These are phyloP conservation scores for Barnettozyma botsteinii DNA, from an alignment of 805 yeast species.

Conservation along the genomic window DNA sequence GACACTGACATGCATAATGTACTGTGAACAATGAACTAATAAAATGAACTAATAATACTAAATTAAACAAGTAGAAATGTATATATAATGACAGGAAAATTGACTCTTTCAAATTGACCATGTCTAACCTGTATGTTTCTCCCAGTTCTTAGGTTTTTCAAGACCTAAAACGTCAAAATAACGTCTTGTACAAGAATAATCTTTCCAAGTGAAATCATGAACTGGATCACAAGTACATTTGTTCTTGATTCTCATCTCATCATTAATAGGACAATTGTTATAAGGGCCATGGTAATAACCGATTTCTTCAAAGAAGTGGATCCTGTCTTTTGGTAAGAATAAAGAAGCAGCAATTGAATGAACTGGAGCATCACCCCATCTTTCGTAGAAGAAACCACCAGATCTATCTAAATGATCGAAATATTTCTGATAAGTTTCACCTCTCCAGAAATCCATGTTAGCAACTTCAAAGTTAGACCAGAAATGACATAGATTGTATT, in stretches of 20 bases:
- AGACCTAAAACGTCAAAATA: slow-evolving; percentile 51
- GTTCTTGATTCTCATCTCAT: slow-evolving; percentile 47
- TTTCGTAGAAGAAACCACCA: slow-evolving; percentile 80
- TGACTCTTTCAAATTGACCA: too few relatives aligned
- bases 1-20: neutral
- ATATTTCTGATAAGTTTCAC: slow-evolving; percentile 49
- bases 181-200: slow-evolving; percentile 65
- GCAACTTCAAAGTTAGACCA: slow-evolving; percentile 81
- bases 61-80: too few relatives aligned
- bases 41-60: too few relatives aligned
- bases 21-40: too few relatives aligned
- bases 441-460: slow-evolving; percentile 63
- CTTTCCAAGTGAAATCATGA: slow-evolving; percentile 71
- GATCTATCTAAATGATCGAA: slow-evolving; percentile 56
- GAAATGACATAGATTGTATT: slow-evolving; percentile 72
- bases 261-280: slow-evolving; percentile 71
- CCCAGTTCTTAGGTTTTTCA: slow-evolving; percentile 68
- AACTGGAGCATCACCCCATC: slow-evolving; percentile 95
- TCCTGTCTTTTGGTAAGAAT: slow-evolving; percentile 60
- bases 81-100: too few relatives aligned
- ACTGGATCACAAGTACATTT: slow-evolving; percentile 70
- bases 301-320: slow-evolving; percentile 79
- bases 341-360: slow-evolving; percentile 84
- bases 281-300: slow-evolving; percentile 84
- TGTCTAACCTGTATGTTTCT: slow-evolving; percentile 40